Base-by-base conservation (phyloP, 2,329 filamentous ascomycete genomes). In the Xylariaceae sp. region DNA sequence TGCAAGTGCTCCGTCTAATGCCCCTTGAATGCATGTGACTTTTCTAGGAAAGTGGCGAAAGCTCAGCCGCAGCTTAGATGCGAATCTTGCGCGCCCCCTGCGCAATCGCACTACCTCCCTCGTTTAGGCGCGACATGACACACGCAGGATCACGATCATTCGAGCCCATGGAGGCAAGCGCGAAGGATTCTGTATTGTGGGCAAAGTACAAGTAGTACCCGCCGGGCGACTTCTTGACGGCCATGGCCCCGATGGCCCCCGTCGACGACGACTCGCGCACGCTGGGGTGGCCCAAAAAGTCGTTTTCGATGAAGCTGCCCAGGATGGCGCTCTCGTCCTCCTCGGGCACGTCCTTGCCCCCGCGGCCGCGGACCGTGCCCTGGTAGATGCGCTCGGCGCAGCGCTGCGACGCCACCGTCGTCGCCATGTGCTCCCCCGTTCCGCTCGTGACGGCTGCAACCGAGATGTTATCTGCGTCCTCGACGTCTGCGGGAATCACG, bases 361-460 rank as follows among this genome's bases (percentile, higher is more conserved):
- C 74, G 34, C 63, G 65, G 2, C 67, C 74, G 49, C 76, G 81
- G 56, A 71, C 75, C 34, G 72, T 83, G 50, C 72, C 76, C 49
- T 83, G 77, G 57, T 88, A 95, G 17, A 98, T 72, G 31, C 92
- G 78, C 49, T 90, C 85, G 1, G 89, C 88, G 58, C 88, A 94
- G 39, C 83, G 82, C 42, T 83, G 81, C 5, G 92, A 89, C 9
- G 92, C 90, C 74, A 94, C 83, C 0, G 89, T 94, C 0, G 90
- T 96, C 24, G 88, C 86, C 85, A 98, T 98, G 59, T 98, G 92
- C 64, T 98, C 92, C 33, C 92, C 92, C 3, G 92, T 98, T 18
- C 92, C 92, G 58, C 88, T 95, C 27, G 88, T 94, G 15, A 96
- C 88, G 17, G 83, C 81, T 19, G 88, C 90, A 18, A 95, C 87